Evolutionary conservation across 805 yeast genomes (phyloP), one percentile per base, ranked within the genome.

Genomic region (Candida nanaspora): DNA sequence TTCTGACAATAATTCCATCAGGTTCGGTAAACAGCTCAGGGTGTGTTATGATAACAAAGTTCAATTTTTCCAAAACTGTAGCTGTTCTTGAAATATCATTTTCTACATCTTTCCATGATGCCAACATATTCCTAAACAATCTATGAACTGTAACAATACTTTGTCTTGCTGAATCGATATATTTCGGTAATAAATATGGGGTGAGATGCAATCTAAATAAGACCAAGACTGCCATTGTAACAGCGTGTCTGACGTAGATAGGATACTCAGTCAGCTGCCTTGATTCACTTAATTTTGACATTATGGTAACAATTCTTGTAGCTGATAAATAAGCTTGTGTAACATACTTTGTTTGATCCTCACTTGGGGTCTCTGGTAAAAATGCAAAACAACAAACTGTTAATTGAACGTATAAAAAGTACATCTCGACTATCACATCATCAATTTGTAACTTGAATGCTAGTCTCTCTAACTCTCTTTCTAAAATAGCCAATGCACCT

Each of bases 41-140:
- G 53, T 86, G 87, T 0, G 94, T 84, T 43, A 85, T 82, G 34
- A 89, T 69, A 6, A 86, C 96, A 56, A 84, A 82, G 57, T 89
- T 89, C 52, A 89, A 69, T 54, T 87, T 86, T 52, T 89, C 97
- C 51, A 89, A 68, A 8, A 88, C 91, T 47, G 86, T 86, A 2
- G 97, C 96, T 0, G 94, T 85, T 58, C 97, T 72, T 2, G 94
- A 82, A 26, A 89, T 83, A 61, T 89, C 97, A 62, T 86, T 88
- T 45, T 86, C 86, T 31, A 88, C 84, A 38, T 82, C 84, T 47
- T 85, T 81, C 97, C 97, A 89, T 6, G 95, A 89, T 3, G 93
- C 81, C 30, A 87, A 68, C 61, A 91, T 88, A 55, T 89, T 89
- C 61, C 96, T 72, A 57, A 78, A 86, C 35, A 88, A 65, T 56